These are phyloP conservation scores for Punctularia strigosozonata DNA, from an alignment of 768 basidiomycete species.

Conservation along the genomic window DNA sequence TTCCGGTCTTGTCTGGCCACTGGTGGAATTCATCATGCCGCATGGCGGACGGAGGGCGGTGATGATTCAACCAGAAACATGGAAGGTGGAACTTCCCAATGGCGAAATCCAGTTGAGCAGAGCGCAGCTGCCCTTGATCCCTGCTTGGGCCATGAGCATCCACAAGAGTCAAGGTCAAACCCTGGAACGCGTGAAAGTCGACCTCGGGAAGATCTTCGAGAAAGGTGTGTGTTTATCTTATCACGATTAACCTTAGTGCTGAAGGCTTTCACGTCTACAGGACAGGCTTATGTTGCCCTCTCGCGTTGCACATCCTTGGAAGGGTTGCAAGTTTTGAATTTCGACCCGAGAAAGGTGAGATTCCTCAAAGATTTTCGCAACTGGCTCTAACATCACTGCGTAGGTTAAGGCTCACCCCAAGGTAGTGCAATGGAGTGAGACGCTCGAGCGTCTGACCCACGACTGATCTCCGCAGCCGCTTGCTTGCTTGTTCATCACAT, in stretches of 20 bases:
- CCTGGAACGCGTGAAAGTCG: constrained; percentile 87
- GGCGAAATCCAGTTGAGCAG: constrained; percentile 77
- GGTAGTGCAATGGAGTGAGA: constrained; percentile 62
- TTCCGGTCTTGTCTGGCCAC: constrained; percentile 37
- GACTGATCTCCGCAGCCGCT: too few species aligned
- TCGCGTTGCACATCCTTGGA: constrained; percentile 82
- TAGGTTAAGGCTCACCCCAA: constrained; percentile 66
- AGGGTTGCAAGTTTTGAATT: constrained; percentile 77
- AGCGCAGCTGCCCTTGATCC: constrained; percentile 71
- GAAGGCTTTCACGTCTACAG: constrained; percentile 20
- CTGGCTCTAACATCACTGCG: background rate
- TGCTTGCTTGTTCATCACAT: too few species aligned
- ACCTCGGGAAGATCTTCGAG: constrained; percentile 87
- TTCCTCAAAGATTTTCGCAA: background rate
- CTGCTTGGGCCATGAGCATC: constrained; percentile 97
- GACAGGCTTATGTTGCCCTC: constrained; percentile 85
- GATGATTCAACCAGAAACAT: constrained; percentile 58
- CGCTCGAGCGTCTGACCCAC: too few species aligned
- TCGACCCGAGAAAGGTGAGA: constrained; percentile 59
- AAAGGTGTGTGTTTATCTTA: constrained; percentile 39
- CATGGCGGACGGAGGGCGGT: constrained; percentile 30
- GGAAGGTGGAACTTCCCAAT: constrained; percentile 82
- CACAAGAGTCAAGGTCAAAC: constrained; percentile 99
- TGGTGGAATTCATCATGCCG: constrained; percentile 67
- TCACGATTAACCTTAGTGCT: background rate